Base-by-base conservation (phyloP, 192 early-diverging fungal genomes). In the Linnemannia elongata region DNA sequence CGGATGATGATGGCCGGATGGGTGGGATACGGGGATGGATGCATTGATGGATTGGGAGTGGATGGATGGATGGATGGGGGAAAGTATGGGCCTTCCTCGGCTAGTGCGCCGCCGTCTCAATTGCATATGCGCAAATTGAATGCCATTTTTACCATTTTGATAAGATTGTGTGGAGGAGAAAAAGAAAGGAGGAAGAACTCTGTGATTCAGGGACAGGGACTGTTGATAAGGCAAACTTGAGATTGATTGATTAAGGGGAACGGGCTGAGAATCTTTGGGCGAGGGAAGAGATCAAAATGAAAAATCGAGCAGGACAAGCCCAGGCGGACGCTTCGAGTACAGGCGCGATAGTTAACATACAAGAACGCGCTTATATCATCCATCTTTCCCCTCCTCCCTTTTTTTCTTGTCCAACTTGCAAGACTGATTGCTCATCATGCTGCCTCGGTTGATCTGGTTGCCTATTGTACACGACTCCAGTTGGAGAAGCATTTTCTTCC, bases 71-170 rank as follows among this genome's bases (percentile, higher is more conserved):
- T 66, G 69, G 55, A 42, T 68, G 17, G 72, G 72, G 13, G 69
- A 3, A 4, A 20, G 24, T 36, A 12, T 79, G 57, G 81, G 81
- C 81, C 82, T 83, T 83, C 82, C 82, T 83, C 82, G 78, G 82
- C 78, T 83, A 73, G 82, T 83, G 60, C 60, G 60, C 60, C 60
- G 60, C 60, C 60, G 60, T 66, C 60, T 66, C 60, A 66, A 66
- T 66, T 66, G 60, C 60, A 15, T 27, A 13, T 27, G 30, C 35
- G 60, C 60, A 12, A 33, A 66, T 66, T 66, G 60, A 66, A 66
- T 66, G 60, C 60, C 60, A 66, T 66, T 27, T 66, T 66, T 66
- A 66, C 60, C 60, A 66, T 66, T 66, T 66, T 66, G 12, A 30
- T 66, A 69, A 45, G 63, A 45, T 35, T 41, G 35, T 35, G 45